phyloP scores from a whole-genome alignment of 441 rosid genomes.

The Breynia disticha region DNA sequence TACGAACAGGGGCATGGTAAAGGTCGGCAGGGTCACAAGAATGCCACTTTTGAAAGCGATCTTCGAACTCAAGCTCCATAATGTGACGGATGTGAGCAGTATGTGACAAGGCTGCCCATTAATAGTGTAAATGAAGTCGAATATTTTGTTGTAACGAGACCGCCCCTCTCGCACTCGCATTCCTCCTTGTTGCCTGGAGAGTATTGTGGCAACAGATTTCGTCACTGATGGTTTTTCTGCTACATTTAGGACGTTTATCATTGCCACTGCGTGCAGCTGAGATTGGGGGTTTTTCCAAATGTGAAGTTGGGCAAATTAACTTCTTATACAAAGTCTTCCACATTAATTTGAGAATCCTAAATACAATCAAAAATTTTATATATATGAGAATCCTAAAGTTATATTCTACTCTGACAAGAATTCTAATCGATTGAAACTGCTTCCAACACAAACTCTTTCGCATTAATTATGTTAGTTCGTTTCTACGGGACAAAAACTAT shows the following conservation, averaged over 20 bases:
- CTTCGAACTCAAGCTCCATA: constrained; percentile 90
- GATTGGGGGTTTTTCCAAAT: too few relatives aligned
- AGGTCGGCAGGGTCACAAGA: constrained; percentile 92
- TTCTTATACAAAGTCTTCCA: too few relatives aligned
- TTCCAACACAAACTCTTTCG: too few relatives aligned
- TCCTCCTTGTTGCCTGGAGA: constrained; percentile 48
- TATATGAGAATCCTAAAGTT: too few relatives aligned
- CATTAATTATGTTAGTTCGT: too few relatives aligned
- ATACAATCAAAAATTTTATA: too few relatives aligned
- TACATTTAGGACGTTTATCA: constrained; percentile 61
- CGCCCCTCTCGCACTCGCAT: constrained; percentile 73
- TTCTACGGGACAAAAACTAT: too few relatives aligned
- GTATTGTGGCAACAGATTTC: constrained; percentile 70
- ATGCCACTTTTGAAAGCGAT: constrained; percentile 88
- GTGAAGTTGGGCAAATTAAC: too few relatives aligned
- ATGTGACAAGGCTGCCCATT: constrained; percentile 77
- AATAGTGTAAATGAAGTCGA: constrained; percentile 76
- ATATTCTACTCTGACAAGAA: too few relatives aligned
- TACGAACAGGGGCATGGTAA: constrained; percentile 67
- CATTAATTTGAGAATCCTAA: too few relatives aligned
- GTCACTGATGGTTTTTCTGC: constrained; percentile 99
- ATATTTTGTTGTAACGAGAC: constrained; percentile 85
- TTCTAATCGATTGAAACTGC: too few relatives aligned
- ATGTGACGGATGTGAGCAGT: constrained; percentile 84
- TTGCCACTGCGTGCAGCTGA: not conserved